A percentile compares a stretch with the other conserved stretches of the same genome.
These are phyloP conservation scores for Allomyces arbusculus DNA, from an alignment of 192 early-diverging fungal species.

Conservation along the genomic window DNA sequence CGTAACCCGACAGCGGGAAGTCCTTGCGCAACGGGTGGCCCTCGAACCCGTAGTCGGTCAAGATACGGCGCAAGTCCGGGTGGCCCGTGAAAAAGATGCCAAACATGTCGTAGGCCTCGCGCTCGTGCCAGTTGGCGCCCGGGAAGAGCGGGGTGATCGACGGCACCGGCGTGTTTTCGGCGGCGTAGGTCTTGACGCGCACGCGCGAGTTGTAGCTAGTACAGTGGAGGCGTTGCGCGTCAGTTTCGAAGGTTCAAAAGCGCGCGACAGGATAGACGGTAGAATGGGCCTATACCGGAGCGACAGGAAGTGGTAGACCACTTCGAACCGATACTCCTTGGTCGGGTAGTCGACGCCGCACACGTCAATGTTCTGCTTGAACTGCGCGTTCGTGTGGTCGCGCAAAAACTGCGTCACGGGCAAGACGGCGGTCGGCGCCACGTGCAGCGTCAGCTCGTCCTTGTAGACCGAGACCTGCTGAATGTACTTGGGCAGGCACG, in stretches of 20 bases:
- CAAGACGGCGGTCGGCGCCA: slow-evolving; percentile 57
- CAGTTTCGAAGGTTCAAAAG: no score
- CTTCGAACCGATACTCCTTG: slow-evolving; percentile 81
- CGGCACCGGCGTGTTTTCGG: slow-evolving; percentile 76
- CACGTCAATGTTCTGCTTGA: slow-evolving; percentile 76
- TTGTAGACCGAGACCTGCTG: slow-evolving; percentile 96
- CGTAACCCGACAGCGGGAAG: slow-evolving; percentile 96
- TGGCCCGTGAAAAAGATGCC: slow-evolving; percentile 90
- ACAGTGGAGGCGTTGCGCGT: background rate
- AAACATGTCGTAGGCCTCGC: slow-evolving; percentile 97
- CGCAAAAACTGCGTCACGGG: slow-evolving; percentile 75
- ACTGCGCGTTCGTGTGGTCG: slow-evolving; percentile 79
- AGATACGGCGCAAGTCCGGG: slow-evolving; percentile 86
- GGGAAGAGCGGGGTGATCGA: slow-evolving; percentile 58
- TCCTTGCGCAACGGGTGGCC: slow-evolving; percentile 89
- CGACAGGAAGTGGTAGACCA: slow-evolving; percentile 82
- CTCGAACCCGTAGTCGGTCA: slow-evolving; percentile 98
- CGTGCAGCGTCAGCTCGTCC: slow-evolving; percentile 88
- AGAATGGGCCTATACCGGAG: slow-evolving; percentile 14
- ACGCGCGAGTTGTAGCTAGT: slow-evolving; percentile 64
- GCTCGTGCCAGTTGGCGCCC: slow-evolving; percentile 92
- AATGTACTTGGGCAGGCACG: slow-evolving; percentile 78
- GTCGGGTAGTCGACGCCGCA: slow-evolving; percentile 85
- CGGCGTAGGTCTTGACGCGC: slow-evolving; percentile 91
- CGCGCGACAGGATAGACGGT: no score